These are phyloP conservation scores for Dicorynia guianensis DNA, from an alignment of 306 rosid genomes.

Conservation along the genomic window DNA sequence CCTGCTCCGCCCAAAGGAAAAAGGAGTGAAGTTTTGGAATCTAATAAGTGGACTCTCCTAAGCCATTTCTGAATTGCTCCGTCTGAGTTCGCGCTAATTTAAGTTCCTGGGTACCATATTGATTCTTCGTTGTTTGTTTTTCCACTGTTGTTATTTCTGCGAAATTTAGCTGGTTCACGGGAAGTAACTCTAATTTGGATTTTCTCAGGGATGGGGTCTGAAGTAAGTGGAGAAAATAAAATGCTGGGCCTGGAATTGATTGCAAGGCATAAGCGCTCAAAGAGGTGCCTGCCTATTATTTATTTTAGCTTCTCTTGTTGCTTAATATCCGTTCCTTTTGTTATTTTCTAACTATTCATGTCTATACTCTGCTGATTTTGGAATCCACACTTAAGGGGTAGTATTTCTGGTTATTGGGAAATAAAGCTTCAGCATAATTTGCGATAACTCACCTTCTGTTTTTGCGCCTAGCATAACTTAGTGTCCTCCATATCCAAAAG, in stretches of 20 bases:
- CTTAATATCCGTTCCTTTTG: slow-evolving; percentile 40
- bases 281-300: slow-evolving; percentile 59
- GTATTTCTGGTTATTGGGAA: slow-evolving; percentile 39
- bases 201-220: slow-evolving; percentile 67
- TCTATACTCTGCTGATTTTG: slow-evolving; percentile 24
- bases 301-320: slow-evolving; percentile 29
- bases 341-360: slow-evolving; percentile 31
- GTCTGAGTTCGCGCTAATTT: slow-evolving; percentile 39
- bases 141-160: slow-evolving; percentile 16
- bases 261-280: slow-evolving; percentile 69
- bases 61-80: slow-evolving; percentile 45
- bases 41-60: slow-evolving; percentile 45
- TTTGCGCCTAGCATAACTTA: slow-evolving; percentile 34
- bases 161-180: slow-evolving; percentile 34
- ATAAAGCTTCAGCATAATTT: slow-evolving; percentile 40
- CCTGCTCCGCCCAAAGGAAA: slow-evolving; percentile 44
- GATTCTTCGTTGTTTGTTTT: slow-evolving; percentile 38
- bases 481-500: slow-evolving; percentile 36
- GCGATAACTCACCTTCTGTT: slow-evolving; percentile 24
- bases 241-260: slow-evolving; percentile 51
- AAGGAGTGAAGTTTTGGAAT: slow-evolving; percentile 41
- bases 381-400: slow-evolving; percentile 33
- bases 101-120: slow-evolving; percentile 53
- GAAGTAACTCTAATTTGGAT: slow-evolving; percentile 42
- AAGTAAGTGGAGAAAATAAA: slow-evolving; percentile 51